Evolutionary conservation across 139 green algal genomes (phyloP), one percentile per base, ranked within the genome.

Genomic region (Coelastrella sp.): DNA sequence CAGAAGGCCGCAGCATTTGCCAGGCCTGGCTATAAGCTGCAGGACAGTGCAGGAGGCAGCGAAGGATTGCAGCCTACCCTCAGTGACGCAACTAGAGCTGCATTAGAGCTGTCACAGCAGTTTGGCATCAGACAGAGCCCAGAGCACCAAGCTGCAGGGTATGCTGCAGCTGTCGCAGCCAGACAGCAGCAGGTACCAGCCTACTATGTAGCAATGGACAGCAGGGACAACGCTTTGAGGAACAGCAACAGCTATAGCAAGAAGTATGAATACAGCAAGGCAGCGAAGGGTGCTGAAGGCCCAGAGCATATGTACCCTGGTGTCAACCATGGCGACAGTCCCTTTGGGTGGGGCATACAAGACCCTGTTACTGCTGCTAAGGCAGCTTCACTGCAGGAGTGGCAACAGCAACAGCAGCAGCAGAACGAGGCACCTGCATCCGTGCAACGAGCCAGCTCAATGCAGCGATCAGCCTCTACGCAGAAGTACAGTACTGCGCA

Each of bases 401-500:
- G 74, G 7, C 8, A 80, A 23, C 14, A 58, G 74, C 10, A 59
- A 8, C 22, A 7, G 77, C 47, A 47, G 54, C 77, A 65, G 47
- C 77, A 32, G 32, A 61, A n/a, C 5, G 66, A 19, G 47, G 68
- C 83, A 73, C 23, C 56, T 66, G 10, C 14, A 19, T 59, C 32
- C 76, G 65, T n/a, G 76, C 6, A 22, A 10, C 76, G 32, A 47
- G 32, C 32, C 32, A 47, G 32, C 32, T 47, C 32, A 47, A 47
- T 82, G 76, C 19, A 22, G n/a, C 16, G 22, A 60, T 22, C 65
- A 64, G 32, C 17, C 57, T 23, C 71, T 32, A 58, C 56, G 64
- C 81, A 87, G 81, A 73, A 88, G 68, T 88, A 80, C 83, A 88
- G 83, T 57, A 73, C 83, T 10, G 83, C 68, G 13, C 83, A 88